Conservation (phyloP, 2,329 filamentous ascomycete genomes). For the Chrysoporthe deuterocubensis region DNA sequence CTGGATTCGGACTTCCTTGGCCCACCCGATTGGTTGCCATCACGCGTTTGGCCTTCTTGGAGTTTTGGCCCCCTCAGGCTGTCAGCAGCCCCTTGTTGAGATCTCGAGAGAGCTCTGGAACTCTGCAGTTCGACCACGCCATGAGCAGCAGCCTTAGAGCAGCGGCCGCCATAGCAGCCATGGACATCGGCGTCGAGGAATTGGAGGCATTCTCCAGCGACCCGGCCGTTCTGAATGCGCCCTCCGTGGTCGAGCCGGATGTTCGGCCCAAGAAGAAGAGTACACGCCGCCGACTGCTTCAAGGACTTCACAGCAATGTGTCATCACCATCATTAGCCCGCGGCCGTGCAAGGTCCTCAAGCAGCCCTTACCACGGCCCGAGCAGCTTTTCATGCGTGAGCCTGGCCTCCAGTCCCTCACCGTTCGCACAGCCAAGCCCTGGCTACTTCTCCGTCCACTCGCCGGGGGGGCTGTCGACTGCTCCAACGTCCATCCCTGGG, state of each 20-base stretch:
- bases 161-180: constrained; percentile 23
- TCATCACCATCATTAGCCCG: constrained; percentile 75
- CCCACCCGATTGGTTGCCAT: constrained; percentile 7
- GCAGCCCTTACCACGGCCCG: constrained; percentile 67
- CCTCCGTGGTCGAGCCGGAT: constrained; percentile 33
- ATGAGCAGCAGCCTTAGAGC: constrained; percentile 24
- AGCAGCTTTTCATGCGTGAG: constrained; percentile 59
- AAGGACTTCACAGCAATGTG: constrained; percentile 78
- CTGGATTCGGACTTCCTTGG: not conserved
- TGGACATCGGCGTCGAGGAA: constrained; percentile 24
- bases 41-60: not conserved
- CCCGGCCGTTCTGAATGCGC: constrained; percentile 25
- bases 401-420: constrained; percentile 49
- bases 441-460: constrained; percentile 38
- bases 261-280: constrained; percentile 64
- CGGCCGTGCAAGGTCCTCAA: constrained; percentile 67
- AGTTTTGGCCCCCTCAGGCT: not conserved
- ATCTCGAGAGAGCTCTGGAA: not conserved
- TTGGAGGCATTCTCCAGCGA: constrained; percentile 29
- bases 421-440: constrained; percentile 43
- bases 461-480: constrained; percentile 38
- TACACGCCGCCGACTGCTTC: constrained; percentile 67
- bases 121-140: not conserved
- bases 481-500: constrained; percentile 45
- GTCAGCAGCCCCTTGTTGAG: not conserved